phyloP scores from a whole-genome alignment of 2,329 filamentous ascomycete genomes.

The Pestalotiopsis sp. region DNA sequence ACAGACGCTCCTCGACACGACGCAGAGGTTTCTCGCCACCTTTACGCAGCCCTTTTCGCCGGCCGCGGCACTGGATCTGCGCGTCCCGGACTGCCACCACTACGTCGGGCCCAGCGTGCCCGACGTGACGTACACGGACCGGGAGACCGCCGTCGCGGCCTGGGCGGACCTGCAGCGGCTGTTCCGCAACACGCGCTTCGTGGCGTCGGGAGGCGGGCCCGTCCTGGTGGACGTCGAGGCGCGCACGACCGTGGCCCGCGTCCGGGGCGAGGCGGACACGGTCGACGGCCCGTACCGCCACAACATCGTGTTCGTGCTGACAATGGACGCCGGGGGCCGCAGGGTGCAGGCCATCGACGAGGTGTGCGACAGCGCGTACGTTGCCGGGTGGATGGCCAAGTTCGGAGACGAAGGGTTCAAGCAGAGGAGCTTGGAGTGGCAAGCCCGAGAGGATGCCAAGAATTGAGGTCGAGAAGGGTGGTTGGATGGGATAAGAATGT shows the following conservation, averaged over 20 bases:
- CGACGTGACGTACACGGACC: background rate
- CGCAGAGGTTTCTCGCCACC: background rate
- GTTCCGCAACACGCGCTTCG: background rate
- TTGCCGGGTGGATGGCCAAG: background rate
- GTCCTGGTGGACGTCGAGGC: background rate
- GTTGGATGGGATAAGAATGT: too few species aligned
- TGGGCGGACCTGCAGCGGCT: background rate
- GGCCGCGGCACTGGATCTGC: background rate
- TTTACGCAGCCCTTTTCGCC: background rate
- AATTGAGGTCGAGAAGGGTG: background rate
- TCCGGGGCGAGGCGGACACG: background rate
- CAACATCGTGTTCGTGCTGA: background rate
- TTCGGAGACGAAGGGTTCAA: constrained; percentile 2
- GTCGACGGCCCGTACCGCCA: constrained; percentile 2
- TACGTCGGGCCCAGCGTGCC: background rate
- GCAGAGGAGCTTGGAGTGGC: constrained; percentile 1
- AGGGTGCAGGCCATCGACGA: constrained; percentile 4
- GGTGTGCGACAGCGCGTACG: constrained; percentile 4
- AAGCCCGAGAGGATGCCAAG: background rate
- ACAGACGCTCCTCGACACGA: constrained; percentile 1
- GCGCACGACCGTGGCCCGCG: background rate
- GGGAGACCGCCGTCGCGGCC: background rate
- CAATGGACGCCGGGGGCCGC: background rate
- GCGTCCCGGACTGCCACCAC: background rate
- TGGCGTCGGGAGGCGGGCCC: background rate